Evolutionary conservation across 1,284 basidiomycete species (phyloP), one percentile per base, ranked within the genome.

Genomic region (Tylopilus sp.): DNA sequence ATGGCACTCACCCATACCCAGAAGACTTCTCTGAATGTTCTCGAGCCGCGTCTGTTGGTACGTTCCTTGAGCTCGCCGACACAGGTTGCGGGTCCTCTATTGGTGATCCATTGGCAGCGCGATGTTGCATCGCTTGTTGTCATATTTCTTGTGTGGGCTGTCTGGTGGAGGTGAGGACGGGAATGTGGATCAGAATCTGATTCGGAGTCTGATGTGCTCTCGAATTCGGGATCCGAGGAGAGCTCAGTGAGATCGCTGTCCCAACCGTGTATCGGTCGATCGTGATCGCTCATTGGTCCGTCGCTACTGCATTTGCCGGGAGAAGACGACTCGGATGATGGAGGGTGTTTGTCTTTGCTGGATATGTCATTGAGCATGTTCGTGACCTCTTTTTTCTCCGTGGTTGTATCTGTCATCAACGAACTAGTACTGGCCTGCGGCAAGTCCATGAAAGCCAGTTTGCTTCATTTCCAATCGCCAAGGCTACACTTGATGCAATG

Each of bases 11-110:
- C 63, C 44, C 2, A 49, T 17, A 18, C 48, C 46, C 11, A 48
- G 8, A 8, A 49, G 4, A 11, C 26, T n/a, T 18, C 50, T 44
- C 29, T 44, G 52, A 4, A 29, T 18, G 24, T 52, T 54, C 30
- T 59, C 47, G 30, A 34, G 20, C 9, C 48, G 60, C 10, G 26
- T n/a, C 7, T 14, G 21, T 30, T 65, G 63, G 56, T 69, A 72
- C 39, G 56, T 44, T 12, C 70, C 59, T 31, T 64, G 57, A 21
- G 64, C 59, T 36, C 58, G 44, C 18, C 72, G 70, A 51, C 73
- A 72, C 2, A 62, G 41, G 20, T 64, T 55, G 35, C 72, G 71
- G 44, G 61, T 65, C 53, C 71, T 71, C 71, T 68, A 71, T 17
- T 58, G 61, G 45, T 68, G 61, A 15, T 57, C 59, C 26, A 40